Conservation (phyloP, 2,329 filamentous ascomycete species). For the Cladosporium velox region DNA sequence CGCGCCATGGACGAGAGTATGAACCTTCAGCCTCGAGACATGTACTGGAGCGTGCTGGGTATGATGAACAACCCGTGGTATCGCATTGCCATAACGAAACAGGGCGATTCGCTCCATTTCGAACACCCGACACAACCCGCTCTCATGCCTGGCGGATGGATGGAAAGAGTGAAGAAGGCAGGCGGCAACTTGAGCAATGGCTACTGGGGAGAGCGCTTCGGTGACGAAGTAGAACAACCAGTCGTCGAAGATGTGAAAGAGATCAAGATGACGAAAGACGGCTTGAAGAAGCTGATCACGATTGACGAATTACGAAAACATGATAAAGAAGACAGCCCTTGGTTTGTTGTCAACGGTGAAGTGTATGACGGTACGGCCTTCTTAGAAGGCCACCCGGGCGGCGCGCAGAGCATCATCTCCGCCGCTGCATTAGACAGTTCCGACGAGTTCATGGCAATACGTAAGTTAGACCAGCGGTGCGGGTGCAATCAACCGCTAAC, state of each 20-base stretch:
- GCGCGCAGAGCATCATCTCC: constrained; percentile 78
- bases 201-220: constrained; percentile 76
- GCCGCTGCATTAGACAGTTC: constrained; percentile 80
- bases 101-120: no score
- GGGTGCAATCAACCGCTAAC: not conserved
- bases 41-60: constrained; percentile 93
- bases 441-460: constrained; percentile 90
- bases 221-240: constrained; percentile 49
- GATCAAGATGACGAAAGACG: constrained; percentile 75
- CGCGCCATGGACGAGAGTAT: constrained; percentile 88
- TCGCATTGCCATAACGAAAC: constrained; percentile 74
- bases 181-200: constrained; percentile 80
- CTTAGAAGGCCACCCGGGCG: constrained; percentile 80
- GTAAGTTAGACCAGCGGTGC: constrained; percentile 54
- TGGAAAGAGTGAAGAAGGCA: constrained; percentile 82
- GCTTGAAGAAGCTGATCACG: constrained; percentile 63
- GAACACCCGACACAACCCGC: constrained; percentile 87
- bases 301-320: constrained; percentile 73
- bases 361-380: constrained; percentile 86
- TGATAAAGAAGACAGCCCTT: constrained; percentile 65
- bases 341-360: constrained; percentile 86
- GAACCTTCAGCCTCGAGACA: constrained; percentile 83
- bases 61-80: constrained; percentile 99
- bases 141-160: constrained; percentile 80
- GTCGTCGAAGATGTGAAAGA: constrained; percentile 59